Conservation (phyloP, 345 rosid species). For the Hirschfeldia incana region DNA sequence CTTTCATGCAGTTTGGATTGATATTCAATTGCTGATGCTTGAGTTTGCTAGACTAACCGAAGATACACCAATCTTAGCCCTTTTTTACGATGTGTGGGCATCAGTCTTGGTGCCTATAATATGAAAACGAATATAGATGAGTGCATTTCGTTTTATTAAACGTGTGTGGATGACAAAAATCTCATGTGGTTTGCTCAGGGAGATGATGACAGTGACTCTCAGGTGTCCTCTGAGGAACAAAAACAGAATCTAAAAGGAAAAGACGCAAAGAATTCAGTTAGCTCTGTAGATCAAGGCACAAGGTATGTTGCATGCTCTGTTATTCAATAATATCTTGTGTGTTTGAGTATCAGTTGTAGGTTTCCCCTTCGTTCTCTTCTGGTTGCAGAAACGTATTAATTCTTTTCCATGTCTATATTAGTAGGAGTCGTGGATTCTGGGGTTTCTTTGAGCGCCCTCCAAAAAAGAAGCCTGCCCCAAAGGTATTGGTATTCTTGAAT, state of each 20-base stretch:
- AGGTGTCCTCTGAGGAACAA: conserved; percentile 49
- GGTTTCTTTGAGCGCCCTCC: conserved; percentile 50
- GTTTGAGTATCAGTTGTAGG: not conserved
- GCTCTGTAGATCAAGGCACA: conserved; percentile 47
- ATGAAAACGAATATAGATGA: not conserved
- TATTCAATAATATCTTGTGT: conserved; percentile 3
- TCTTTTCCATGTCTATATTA: conserved; percentile 24
- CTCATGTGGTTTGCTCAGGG: conserved; percentile 52
- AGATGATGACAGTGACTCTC: conserved; percentile 51
- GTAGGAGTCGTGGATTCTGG: conserved; percentile 66
- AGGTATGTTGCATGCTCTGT: conserved; percentile 45
- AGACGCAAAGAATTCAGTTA: conserved; percentile 38
- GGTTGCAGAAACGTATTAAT: conserved; percentile 6
- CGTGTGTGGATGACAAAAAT: conserved; percentile 23
- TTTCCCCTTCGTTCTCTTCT: conserved; percentile 17
- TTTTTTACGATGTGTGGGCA: not conserved
- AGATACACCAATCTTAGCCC: not conserved
- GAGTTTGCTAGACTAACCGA: not conserved
- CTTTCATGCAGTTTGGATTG: conserved; percentile 5
- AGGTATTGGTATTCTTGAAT: conserved; percentile 36
- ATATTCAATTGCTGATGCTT: not conserved
- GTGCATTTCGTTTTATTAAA: conserved; percentile 22
- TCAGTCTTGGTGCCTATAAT: conserved; percentile 8
- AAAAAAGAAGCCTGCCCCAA: conserved; percentile 44
- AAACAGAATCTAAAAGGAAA: conserved; percentile 50